phyloP scores from a whole-genome alignment of 2,329 filamentous ascomycete species.

The Sclerotinia nivalis region DNA sequence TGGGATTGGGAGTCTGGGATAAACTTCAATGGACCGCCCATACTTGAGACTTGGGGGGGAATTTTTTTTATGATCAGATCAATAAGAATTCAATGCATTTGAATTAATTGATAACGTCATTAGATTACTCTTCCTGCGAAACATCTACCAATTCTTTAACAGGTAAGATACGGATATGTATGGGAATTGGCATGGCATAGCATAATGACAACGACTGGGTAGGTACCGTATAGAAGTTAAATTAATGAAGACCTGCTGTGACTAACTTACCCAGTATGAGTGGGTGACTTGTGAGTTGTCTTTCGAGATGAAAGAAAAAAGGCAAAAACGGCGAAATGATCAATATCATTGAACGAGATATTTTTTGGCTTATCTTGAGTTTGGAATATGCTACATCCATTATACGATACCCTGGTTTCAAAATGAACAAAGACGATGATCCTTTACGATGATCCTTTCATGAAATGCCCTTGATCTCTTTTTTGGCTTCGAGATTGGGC shows the following conservation, averaged over 20 bases:
- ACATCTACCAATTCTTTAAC: not conserved
- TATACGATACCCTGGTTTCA: not conserved
- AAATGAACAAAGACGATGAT: slow-evolving; percentile 7
- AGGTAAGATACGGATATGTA: too few relatives aligned
- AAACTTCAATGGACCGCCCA: not conserved
- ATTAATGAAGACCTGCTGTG: too few relatives aligned
- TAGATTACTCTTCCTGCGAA: not conserved
- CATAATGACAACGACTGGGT: not conserved
- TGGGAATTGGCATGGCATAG: not conserved
- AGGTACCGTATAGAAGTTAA: too few relatives aligned
- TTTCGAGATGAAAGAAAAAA: not conserved
- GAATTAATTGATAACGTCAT: slow-evolving; percentile 20
- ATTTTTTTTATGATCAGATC: slow-evolving; percentile 21
- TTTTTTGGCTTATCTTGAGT: not conserved
- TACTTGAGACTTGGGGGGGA: slow-evolving; percentile 20
- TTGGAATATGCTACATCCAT: not conserved
- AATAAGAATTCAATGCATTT: slow-evolving; percentile 21
- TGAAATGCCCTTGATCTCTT: not conserved
- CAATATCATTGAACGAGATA: not conserved
- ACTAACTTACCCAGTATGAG: too few relatives aligned
- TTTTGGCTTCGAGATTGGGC: not conserved
- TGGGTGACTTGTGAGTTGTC: too few relatives aligned
- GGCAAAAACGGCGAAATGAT: not conserved
- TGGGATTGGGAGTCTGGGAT: not conserved
- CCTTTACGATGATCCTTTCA: not conserved